A percentile compares a stretch with the other conserved stretches of the same genome.
Conservation (phyloP, 371 early-diverging fungal species). For the Rhizomucor pusillus region DNA sequence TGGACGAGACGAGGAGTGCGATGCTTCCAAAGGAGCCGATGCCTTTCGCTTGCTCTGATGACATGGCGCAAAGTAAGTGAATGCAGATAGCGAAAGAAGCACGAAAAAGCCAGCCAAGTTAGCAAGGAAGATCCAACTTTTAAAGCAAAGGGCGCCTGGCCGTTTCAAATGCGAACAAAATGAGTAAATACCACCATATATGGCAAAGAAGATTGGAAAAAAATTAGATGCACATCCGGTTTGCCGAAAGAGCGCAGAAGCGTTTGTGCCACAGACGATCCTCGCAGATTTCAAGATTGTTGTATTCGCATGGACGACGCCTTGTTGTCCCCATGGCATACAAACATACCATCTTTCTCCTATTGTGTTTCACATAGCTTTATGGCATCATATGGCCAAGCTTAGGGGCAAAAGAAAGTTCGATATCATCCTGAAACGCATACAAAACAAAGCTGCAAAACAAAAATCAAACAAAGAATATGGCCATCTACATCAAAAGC, state of each 20-base stretch:
- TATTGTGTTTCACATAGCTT: too few relatives aligned
- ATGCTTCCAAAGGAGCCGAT: constrained; percentile 38
- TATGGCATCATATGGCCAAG: too few relatives aligned
- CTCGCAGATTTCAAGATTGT: neutral
- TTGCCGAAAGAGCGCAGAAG: too few relatives aligned
- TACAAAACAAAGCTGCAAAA: too few relatives aligned
- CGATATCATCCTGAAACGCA: too few relatives aligned
- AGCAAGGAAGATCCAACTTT: neutral
- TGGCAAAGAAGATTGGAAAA: constrained; percentile 2
- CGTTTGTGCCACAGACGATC: too few relatives aligned
- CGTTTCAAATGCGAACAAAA: neutral
- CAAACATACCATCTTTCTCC: neutral
- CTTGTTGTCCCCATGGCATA: too few relatives aligned
- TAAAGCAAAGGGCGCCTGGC: neutral
- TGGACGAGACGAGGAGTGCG: constrained; percentile 39
- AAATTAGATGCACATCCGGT: too few relatives aligned
- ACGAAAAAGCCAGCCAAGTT: neutral
- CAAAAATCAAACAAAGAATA: too few relatives aligned
- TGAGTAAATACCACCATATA: constrained; percentile 7
- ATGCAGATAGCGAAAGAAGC: neutral
- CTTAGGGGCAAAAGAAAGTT: too few relatives aligned
- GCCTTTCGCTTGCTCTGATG: constrained; percentile 16
- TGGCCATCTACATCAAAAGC: too few relatives aligned
- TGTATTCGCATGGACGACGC: too few relatives aligned
- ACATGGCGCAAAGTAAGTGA: neutral